Percentiles rank a stretch among this genome's conserved stretches.
These are phyloP conservation scores for Leucocoprinus gongylophorus DNA, from an alignment of 1,284 basidiomycete species.

Conservation along the genomic window DNA sequence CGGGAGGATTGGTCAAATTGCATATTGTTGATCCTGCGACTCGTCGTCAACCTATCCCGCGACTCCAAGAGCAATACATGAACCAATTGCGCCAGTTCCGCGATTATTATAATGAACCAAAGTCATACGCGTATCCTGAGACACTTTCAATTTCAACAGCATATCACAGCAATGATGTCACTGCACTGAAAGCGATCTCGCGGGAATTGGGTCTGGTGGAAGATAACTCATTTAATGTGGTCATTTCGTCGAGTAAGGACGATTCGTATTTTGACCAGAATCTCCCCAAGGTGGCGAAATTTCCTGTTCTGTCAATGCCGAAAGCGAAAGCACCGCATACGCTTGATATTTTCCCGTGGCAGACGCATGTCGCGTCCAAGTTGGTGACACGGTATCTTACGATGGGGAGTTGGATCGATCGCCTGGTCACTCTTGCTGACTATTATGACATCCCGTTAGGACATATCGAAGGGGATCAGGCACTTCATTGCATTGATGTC, in stretches of 20 bases:
- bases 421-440: slow-evolving; percentile 76
- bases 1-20: slow-evolving; percentile 64
- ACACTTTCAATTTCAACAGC: slow-evolving; percentile 65
- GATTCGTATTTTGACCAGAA: slow-evolving; percentile 78
- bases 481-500: slow-evolving; percentile 83
- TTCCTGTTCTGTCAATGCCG: slow-evolving; percentile 86
- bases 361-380: slow-evolving; percentile 62
- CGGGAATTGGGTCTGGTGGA: slow-evolving; percentile 76
- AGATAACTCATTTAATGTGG: slow-evolving; percentile 65
- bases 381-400: slow-evolving; percentile 83
- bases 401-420: slow-evolving; percentile 75
- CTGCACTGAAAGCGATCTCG: slow-evolving; percentile 85
- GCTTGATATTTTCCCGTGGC: slow-evolving; percentile 75
- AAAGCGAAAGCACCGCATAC: slow-evolving; percentile 69
- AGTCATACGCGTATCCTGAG: slow-evolving; percentile 63
- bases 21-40: slow-evolving; percentile 90
- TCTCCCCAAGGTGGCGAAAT: slow-evolving; percentile 70
- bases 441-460: slow-evolving; percentile 93
- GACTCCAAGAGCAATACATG: slow-evolving; percentile 69
- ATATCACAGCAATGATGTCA: slow-evolving; percentile 76
- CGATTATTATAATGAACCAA: slow-evolving; percentile 33
- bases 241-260: slow-evolving; percentile 84
- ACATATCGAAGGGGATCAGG: slow-evolving; percentile 88
- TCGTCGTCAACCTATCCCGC: slow-evolving; percentile 75
- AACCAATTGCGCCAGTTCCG: slow-evolving; percentile 49